Percentiles rank a stretch among this genome's conserved stretches.
Conservation (phyloP, 2,329 filamentous ascomycete species). For the Calonectria hongkongensis region DNA sequence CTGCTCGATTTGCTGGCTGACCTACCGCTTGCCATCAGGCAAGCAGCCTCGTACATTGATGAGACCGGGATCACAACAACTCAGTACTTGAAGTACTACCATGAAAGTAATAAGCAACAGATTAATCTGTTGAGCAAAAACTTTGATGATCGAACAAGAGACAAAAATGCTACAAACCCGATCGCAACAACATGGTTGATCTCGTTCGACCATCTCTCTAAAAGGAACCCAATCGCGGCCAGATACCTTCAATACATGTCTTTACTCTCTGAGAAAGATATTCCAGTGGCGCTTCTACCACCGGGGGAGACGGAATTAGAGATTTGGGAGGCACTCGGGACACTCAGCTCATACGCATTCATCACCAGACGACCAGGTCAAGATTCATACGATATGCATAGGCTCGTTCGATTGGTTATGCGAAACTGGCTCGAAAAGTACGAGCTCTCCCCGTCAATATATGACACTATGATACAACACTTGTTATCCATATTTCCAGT, state of each 20-base stretch:
- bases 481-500: slow-evolving; percentile 42
- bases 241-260: slow-evolving; percentile 57
- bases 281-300: slow-evolving; percentile 52
- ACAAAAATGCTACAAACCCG: slow-evolving; percentile 52
- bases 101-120: slow-evolving; percentile 47
- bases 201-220: slow-evolving; percentile 57
- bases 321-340: slow-evolving; percentile 51
- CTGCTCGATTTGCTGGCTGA: slow-evolving; percentile 57
- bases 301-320: slow-evolving; percentile 42
- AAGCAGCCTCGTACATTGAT: slow-evolving; percentile 62
- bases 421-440: slow-evolving; percentile 53
- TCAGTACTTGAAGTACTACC: slow-evolving; percentile 54
- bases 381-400: slow-evolving; percentile 55
- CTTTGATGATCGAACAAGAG: slow-evolving; percentile 56
- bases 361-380: slow-evolving; percentile 48
- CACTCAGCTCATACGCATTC: slow-evolving; percentile 57
- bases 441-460: slow-evolving; percentile 16
- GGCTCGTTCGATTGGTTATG: slow-evolving; percentile 57
- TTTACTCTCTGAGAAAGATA: slow-evolving; percentile 55
- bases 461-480: slow-evolving; percentile 32
- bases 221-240: slow-evolving; percentile 51
- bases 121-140: slow-evolving; percentile 54
- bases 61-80: slow-evolving; percentile 47
- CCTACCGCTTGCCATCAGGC: slow-evolving; percentile 61
- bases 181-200: slow-evolving; percentile 59